These are phyloP conservation scores for Magnusiomyces tetraspermus DNA, from an alignment of 1,139 yeast species.

Conservation along the genomic window DNA sequence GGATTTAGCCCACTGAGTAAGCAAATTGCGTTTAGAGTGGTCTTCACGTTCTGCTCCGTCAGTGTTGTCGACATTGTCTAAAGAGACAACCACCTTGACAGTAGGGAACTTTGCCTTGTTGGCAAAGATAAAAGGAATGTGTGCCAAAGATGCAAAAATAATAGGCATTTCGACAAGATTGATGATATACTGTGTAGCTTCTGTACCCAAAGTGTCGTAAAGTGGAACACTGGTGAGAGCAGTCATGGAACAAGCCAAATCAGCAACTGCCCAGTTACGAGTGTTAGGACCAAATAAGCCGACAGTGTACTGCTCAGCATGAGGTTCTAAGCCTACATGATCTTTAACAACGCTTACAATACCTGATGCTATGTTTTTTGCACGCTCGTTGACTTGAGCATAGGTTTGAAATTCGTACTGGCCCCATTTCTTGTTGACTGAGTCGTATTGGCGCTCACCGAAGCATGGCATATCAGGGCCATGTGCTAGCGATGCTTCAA, in stretches of 20 bases:
- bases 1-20: constrained; percentile 30
- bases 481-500: constrained; percentile 36
- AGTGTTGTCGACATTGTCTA: constrained; percentile 8
- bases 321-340: constrained; percentile 16
- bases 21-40: constrained; percentile 25
- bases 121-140: constrained; percentile 37
- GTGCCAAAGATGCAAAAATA: constrained; percentile 42
- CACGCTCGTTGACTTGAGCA: constrained; percentile 35
- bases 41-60: constrained; percentile 15
- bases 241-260: constrained; percentile 47
- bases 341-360: constrained; percentile 37
- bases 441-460: constrained; percentile 42
- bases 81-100: constrained; percentile 38
- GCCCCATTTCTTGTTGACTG: constrained; percentile 38
- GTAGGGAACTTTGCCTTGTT: constrained; percentile 33
- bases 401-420: constrained; percentile 45
- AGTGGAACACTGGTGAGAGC: constrained; percentile 49
- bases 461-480: constrained; percentile 39
- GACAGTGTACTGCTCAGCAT: constrained; percentile 40
- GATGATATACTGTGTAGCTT: constrained; percentile 49
- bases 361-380: constrained; percentile 54
- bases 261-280: constrained; percentile 53
- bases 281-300: constrained; percentile 48
- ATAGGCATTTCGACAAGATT: constrained; percentile 49
- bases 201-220: constrained; percentile 56